Evolutionary conservation across 192 early-diverging fungal genomes (phyloP), one percentile per base, ranked within the genome.

Genomic region (Podila epigama): DNA sequence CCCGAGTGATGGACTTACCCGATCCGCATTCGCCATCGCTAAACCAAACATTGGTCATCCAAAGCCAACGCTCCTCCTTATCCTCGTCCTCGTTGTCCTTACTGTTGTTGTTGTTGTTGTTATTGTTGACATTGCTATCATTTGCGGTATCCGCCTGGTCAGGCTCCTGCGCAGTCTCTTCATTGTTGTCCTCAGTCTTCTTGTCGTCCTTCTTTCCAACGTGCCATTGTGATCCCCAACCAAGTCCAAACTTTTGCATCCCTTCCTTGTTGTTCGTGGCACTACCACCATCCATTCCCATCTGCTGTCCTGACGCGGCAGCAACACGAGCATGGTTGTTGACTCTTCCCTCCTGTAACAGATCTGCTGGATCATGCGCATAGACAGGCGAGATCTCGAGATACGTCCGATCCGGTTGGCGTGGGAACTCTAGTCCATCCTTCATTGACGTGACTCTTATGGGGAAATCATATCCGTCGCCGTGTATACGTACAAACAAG

Each of bases 21-120:
- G 73, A 52, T 13, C 73, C 73, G 59, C 66, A 77, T 1, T 68
- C 61, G 31, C 61, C 36, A 10, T 66, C 60, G 20, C 32, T 41
- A 36, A 59, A 25, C 60, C 61, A 77, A 4, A 77, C 40, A 68
- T 68, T 77, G 2, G 73, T 77, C 73, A 77, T 68, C 73, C 73
- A 77, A 22, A 77, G 33, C 73, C 73, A 77, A 12, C 54, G 55
- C 15, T 68, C 31, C 16, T 29, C 52, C 16, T 25, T 29, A 32
- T 55, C 31, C 20, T 20, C 27, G 8, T 7, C 63, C 20, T 55
- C 10, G 13, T 20, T 25, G 11, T 15, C 28, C 39, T 22, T 22
- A 4, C 2, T 35, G 18, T 9, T 12, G 31, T 36, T 36, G 15
- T 51, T 13, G 8, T 44, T 36, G 48, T 48, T 27, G 0, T 18